These are phyloP conservation scores for Calycina herbarum DNA, from an alignment of 2,329 filamentous ascomycete species.

Conservation along the genomic window DNA sequence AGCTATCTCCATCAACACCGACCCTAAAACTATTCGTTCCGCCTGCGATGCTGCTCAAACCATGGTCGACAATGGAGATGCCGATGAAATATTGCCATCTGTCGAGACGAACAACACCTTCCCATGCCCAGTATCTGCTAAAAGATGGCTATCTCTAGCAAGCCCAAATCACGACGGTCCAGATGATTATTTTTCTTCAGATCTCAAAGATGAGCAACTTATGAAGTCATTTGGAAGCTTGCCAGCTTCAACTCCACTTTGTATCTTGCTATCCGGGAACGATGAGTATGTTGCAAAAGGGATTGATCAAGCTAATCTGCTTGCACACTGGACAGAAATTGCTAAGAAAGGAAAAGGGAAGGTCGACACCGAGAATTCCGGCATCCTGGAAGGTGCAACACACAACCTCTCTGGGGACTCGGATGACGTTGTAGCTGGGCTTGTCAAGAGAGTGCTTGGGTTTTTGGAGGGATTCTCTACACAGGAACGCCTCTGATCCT, in stretches of 20 bases:
- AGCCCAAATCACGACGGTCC: constrained; percentile 55
- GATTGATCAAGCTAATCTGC: constrained; percentile 49
- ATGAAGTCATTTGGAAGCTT: constrained; percentile 57
- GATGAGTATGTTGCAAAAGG: constrained; percentile 51
- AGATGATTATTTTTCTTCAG: constrained; percentile 69
- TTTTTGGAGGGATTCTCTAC: constrained; percentile 42
- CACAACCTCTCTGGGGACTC: constrained; percentile 52
- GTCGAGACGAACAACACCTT: constrained; percentile 33
- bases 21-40: constrained; percentile 38
- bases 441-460: constrained; percentile 50
- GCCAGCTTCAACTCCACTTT: constrained; percentile 42
- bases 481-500: neutral
- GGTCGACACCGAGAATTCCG: constrained; percentile 50
- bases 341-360: constrained; percentile 45
- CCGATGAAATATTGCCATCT: constrained; percentile 46
- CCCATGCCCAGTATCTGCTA: constrained; percentile 52
- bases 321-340: constrained; percentile 49
- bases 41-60: constrained; percentile 42
- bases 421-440: constrained; percentile 47
- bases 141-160: constrained; percentile 58
- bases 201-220: constrained; percentile 54
- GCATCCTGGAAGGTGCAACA: constrained; percentile 48
- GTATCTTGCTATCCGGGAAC: constrained; percentile 49
- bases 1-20: constrained; percentile 44
- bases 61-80: constrained; percentile 45